These are phyloP conservation scores for Nannizzia gypsea DNA, from an alignment of 2,329 filamentous ascomycete genomes.

Conservation along the genomic window DNA sequence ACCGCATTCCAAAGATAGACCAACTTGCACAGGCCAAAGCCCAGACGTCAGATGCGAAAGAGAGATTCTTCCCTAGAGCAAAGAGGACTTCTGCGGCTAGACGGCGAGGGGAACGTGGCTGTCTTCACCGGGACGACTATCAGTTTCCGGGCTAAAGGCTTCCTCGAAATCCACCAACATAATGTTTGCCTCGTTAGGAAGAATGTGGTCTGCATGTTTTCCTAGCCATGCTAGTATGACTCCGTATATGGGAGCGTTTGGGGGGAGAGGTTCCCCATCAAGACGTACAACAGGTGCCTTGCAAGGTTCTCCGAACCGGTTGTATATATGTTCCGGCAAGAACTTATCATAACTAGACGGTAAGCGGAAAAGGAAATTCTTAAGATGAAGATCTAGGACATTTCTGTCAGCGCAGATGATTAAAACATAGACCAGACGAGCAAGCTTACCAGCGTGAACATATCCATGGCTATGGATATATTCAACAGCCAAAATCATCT, in stretches of 20 bases:
- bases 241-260: conserved; percentile 16
- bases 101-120: conserved; percentile 16
- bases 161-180: conserved; percentile 25
- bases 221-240: conserved; percentile 15
- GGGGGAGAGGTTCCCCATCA: conserved; percentile 17
- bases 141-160: conserved; percentile 18
- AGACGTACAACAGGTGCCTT: conserved; percentile 12
- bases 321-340: conserved; percentile 17
- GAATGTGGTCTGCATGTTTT: conserved; percentile 18
- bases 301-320: conserved; percentile 19
- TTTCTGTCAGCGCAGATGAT: background rate
- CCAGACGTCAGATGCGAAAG: conserved; percentile 21
- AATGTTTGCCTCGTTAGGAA: conserved; percentile 18
- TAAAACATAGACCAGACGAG: background rate
- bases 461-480: conserved; percentile 18
- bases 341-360: conserved; percentile 14
- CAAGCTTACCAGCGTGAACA: conserved; percentile 16
- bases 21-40: conserved; percentile 19
- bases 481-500: conserved; percentile 15
- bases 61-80: conserved; percentile 13
- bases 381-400: conserved; percentile 17
- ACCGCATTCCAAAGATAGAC: conserved; percentile 21
- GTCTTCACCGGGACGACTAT: conserved; percentile 17
- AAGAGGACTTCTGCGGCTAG: conserved; percentile 19
- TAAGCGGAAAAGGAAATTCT: conserved; percentile 15